Base-by-base conservation (phyloP, 352 stramenopile genomes). In the Saprolegnia diclina region DNA sequence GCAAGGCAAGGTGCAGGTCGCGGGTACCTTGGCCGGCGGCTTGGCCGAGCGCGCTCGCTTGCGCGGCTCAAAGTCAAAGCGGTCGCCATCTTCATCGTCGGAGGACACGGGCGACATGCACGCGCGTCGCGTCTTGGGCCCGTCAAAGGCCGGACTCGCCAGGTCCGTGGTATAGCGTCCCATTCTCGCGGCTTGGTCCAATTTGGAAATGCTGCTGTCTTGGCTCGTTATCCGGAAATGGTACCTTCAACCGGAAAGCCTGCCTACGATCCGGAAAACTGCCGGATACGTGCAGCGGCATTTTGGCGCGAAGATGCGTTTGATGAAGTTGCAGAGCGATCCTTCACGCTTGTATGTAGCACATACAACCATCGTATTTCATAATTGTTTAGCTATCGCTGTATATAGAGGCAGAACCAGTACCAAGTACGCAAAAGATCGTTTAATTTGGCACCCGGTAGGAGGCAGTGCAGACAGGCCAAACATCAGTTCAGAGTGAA, bases 51-150 rank as follows among this genome's bases (percentile, higher is more conserved):
- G 42, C 5, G 57, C 9, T 40, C 57, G 57, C 38, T 66, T 66
- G 22, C 57, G 57, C 9, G 57, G 57, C 57, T 66, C 57, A 55
- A 66, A 66, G 38, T 66, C 57, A 21, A 66, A 66, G 29, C 29
- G 29, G 5, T 35, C 29, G 29, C 29, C 29, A 35, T 35, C 29
- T 22, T 66, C 57, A 55, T 66, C 57, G 14, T 55, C 38, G 4
- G 57, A 66, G 18, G 57, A 66, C 16, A 66, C 22, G 21, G 57
- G 57, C 9, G 57, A 66, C 16, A 29, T 21, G 29, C 57, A 66
- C 21, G 57, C 44, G 13, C 57, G 57, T 10, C 42, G 37, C 29
- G 40, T 55, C 57, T 66, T 66, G 19, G 57, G 4, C n/a, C 11
- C 35, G 16, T 42, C 24, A 22, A 66, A 55, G 11, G n/a, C 13